Evolutionary conservation across 2,329 filamentous ascomycete species (phyloP).

Genomic region (Colletotrichum shisoi): DNA sequence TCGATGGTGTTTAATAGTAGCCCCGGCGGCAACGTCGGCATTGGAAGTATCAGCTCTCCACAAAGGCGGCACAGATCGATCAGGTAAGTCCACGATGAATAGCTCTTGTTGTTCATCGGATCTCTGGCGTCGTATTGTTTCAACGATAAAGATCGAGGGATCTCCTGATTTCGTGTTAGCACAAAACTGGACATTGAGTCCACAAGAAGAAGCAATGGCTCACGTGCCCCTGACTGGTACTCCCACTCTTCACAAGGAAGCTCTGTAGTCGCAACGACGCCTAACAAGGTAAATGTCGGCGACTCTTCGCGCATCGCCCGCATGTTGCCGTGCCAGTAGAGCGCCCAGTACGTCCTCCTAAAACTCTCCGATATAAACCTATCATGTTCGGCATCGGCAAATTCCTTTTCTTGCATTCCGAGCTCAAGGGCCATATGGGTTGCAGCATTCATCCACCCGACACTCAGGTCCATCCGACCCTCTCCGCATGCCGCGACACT

Average conservation of each 20-base stretch:
- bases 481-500: conserved; percentile 47
- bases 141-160: conserved; percentile 48
- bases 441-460: conserved; percentile 45
- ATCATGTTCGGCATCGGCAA: conserved; percentile 47
- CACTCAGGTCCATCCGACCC: conserved; percentile 44
- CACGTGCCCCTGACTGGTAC: conserved; percentile 51
- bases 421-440: conserved; percentile 47
- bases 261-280: conserved; percentile 48
- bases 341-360: conserved; percentile 53
- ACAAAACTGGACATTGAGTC: background rate
- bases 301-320: conserved; percentile 41
- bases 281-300: conserved; percentile 44
- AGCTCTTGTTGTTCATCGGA: conserved; percentile 48
- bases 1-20: conserved; percentile 43
- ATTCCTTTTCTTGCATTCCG: conserved; percentile 47
- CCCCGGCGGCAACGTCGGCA: conserved; percentile 42
- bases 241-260: conserved; percentile 54
- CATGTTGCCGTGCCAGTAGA: conserved; percentile 47
- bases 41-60: conserved; percentile 46
- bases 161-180: conserved; percentile 43
- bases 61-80: conserved; percentile 50
- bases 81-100: conserved; percentile 52
- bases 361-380: conserved; percentile 52
- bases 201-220: conserved; percentile 15
- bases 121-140: conserved; percentile 49